These are phyloP conservation scores for Galerina sulciceps DNA, from an alignment of 768 basidiomycete species.

Conservation along the genomic window DNA sequence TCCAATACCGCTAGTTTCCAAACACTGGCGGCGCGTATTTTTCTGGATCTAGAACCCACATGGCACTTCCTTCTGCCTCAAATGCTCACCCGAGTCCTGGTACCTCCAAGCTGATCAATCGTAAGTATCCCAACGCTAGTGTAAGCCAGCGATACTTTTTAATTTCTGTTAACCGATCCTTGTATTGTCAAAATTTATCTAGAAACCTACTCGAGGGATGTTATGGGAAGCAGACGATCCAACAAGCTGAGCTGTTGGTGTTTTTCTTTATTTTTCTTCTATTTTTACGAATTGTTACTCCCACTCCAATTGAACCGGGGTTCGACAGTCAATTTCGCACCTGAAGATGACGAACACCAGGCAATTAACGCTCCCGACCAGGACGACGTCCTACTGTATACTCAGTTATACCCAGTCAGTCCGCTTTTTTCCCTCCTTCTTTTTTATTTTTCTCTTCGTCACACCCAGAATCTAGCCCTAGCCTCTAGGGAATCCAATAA, in stretches of 20 bases:
- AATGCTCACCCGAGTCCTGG: too few species aligned
- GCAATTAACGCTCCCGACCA: conserved; percentile 66
- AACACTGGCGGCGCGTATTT: too few species aligned
- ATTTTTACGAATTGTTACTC: not conserved
- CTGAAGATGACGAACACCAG: conserved; percentile 68
- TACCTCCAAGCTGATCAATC: too few species aligned
- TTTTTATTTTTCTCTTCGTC: too few species aligned
- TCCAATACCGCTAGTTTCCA: too few species aligned
- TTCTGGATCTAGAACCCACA: too few species aligned
- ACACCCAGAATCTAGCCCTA: conserved; percentile 43
- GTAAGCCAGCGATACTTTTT: too few species aligned
- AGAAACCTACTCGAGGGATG: conserved; percentile 85
- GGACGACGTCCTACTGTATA: conserved; percentile 86
- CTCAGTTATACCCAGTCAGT: conserved; percentile 75
- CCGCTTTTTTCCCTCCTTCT: too few species aligned
- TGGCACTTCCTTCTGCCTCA: too few species aligned
- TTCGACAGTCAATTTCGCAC: conserved; percentile 76
- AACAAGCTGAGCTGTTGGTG: conserved; percentile 86
- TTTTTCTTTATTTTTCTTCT: too few species aligned
- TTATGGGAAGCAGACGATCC: conserved; percentile 83
- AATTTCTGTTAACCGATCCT: too few species aligned
- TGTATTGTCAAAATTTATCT: not conserved
- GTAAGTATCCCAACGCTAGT: too few species aligned
- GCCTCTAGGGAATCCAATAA: conserved; percentile 64
- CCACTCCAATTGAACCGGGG: not conserved